Evolutionary conservation across 805 yeast species (phyloP).

Genomic region (Candida palmyrensis): DNA sequence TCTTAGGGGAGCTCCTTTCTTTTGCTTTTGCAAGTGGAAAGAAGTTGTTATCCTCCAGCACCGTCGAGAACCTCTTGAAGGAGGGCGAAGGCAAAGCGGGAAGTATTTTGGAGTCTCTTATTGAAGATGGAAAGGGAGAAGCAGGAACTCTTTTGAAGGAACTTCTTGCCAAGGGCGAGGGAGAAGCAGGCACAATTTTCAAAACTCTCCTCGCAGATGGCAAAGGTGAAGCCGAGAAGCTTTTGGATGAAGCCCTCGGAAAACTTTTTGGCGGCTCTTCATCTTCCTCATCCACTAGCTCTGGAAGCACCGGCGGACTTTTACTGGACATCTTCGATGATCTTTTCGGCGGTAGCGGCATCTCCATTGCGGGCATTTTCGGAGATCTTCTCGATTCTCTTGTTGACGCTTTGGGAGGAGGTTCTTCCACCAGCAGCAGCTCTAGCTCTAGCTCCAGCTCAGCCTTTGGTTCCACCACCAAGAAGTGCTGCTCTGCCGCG

Average conservation of each 20-base stretch:
- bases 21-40: no score
- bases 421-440: conserved; percentile 4
- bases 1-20: no score
- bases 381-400: conserved; percentile 9
- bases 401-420: conserved; percentile 3
- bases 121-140: no score
- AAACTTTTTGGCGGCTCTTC: conserved; percentile 7
- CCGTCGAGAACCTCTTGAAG: conserved; percentile 1
- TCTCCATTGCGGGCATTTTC: conserved; percentile 7
- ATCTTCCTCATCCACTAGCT: conserved; percentile 5
- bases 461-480: conserved; percentile 4
- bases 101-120: no score
- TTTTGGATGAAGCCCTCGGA: conserved; percentile 9
- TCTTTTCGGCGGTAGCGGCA: conserved; percentile 8
- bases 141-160: no score
- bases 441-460: conserved; percentile 3
- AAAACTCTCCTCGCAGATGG: no score
- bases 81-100: no score
- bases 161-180: no score
- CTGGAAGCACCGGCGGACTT: conserved; percentile 2
- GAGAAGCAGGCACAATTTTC: no score
- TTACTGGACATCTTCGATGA: conserved; percentile 6
- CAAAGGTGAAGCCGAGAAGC: no score
- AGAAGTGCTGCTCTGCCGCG: conserved; percentile 21
- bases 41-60: conserved; percentile 7